Evolutionary conservation across 208 protist genomes (phyloP).

Genomic region (Phytomonas sp.): DNA sequence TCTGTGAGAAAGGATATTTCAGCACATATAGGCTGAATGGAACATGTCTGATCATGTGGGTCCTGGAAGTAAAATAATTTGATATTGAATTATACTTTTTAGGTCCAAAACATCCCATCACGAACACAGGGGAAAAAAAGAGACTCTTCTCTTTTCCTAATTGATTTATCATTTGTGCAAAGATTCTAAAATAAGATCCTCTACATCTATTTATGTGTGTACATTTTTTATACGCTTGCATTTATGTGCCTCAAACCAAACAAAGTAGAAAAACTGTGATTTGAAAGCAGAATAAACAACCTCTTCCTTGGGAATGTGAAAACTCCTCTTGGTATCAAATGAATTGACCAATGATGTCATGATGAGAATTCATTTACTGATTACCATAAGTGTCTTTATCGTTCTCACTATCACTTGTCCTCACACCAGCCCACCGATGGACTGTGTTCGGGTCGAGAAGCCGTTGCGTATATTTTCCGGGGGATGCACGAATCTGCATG

Average conservation of each 20-base stretch:
- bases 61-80: neutral
- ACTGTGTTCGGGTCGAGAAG: constrained; percentile 46
- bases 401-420: constrained; percentile 10
- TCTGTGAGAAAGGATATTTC: neutral
- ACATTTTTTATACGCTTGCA: neutral
- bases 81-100: neutral
- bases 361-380: neutral
- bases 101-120: neutral
- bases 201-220: neutral
- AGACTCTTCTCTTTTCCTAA: neutral
- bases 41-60: neutral
- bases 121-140: neutral
- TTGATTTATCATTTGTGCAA: neutral
- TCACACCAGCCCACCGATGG: constrained; percentile 40
- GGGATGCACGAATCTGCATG: constrained; percentile 29
- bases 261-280: neutral
- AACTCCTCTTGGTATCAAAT: neutral
- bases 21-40: neutral
- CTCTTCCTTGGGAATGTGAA: neutral
- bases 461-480: constrained; percentile 33
- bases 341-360: neutral
- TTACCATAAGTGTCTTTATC: neutral
- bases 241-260: neutral
- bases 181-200: neutral
- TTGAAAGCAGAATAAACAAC: neutral